Percentiles rank a stretch among this genome's conserved stretches.
Evolutionary conservation across 2,329 filamentous ascomycete species (phyloP).

Genomic region (Moelleriella libera): DNA sequence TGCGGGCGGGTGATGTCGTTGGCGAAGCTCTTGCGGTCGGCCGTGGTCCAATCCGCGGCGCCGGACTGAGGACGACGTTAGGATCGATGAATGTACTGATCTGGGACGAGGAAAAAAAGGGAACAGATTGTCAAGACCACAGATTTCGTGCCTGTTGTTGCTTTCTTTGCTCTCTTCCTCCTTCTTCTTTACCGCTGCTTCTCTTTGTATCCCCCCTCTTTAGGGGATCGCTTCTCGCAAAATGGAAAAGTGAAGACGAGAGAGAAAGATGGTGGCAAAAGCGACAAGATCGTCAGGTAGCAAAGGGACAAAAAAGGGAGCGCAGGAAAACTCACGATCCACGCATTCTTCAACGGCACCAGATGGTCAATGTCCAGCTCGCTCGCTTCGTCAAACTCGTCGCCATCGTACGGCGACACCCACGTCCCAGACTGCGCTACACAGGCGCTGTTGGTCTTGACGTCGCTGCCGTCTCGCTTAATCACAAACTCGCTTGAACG

Average conservation of each 20-base stretch:
- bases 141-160: too few relatives aligned
- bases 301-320: neutral
- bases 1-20: slow-evolving; percentile 67
- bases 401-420: slow-evolving; percentile 62
- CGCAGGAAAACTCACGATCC: slow-evolving; percentile 40
- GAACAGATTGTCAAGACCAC: too few relatives aligned
- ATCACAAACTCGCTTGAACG: slow-evolving; percentile 59
- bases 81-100: too few relatives aligned
- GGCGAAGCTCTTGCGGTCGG: slow-evolving; percentile 53
- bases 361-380: slow-evolving; percentile 77
- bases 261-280: neutral
- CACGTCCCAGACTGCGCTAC: slow-evolving; percentile 51
- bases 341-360: slow-evolving; percentile 68
- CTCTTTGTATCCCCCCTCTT: too few relatives aligned
- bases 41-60: slow-evolving; percentile 56
- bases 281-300: neutral
- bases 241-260: neutral
- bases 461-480: slow-evolving; percentile 54
- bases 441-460: slow-evolving; percentile 46
- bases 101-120: too few relatives aligned
- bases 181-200: too few relatives aligned
- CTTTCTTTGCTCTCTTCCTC: too few relatives aligned
- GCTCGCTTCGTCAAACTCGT: slow-evolving; percentile 49
- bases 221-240: too few relatives aligned
- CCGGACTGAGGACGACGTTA: too few relatives aligned